Base-by-base conservation (phyloP, 1,284 basidiomycete species). In the Rhodotorula sp. region DNA sequence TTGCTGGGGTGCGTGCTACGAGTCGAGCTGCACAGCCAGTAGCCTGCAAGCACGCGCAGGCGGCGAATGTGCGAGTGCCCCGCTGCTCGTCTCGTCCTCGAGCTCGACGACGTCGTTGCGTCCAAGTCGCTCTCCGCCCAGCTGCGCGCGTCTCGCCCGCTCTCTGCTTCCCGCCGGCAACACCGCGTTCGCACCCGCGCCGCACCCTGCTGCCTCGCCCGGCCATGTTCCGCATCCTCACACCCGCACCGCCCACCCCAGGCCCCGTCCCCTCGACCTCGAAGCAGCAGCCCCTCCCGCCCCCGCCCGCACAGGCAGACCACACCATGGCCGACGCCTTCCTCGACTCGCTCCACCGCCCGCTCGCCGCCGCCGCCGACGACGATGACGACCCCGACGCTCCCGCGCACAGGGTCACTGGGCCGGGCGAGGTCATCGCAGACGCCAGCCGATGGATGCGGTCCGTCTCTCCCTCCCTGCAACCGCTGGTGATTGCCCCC, bases 371-470 rank as follows among this genome's bases (percentile, higher is more conserved):
- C 34, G 3, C 34, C 2, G 34, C 34, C 34, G 74, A 76, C 53
- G 54, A 57, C 23, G 25, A 48, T 17, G 45, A 58, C 57, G 16
- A 42, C 14, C 44, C 42, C 21, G 48, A 69, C 45, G 48, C n/a
- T 0, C 42, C 59, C 23, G 55, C 60, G 2, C 42, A 60, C 19
- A 49, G 46, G 19, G 70, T 76, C 21, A 74, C 74, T 8, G 70
- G 72, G 19, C 77, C 77, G 12, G 77, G 77, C 25, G 75, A 78
- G 55, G 71, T 73, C 52, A 78, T 78, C 60, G 77, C 77, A 4
- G 76, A 77, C 60, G 69, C 73, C n/a, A 64, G 65, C n/a, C 64
- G 67, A 27, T 78, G 77, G 77, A 78, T 78, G 77, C 65, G 74
- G 74, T 76, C 14, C 60, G 68, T 44, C n/a, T 17, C 46, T 42